Base-by-base conservation (phyloP, 2,329 filamentous ascomycete species). In the Graphilbum ipis-grandicollis region DNA sequence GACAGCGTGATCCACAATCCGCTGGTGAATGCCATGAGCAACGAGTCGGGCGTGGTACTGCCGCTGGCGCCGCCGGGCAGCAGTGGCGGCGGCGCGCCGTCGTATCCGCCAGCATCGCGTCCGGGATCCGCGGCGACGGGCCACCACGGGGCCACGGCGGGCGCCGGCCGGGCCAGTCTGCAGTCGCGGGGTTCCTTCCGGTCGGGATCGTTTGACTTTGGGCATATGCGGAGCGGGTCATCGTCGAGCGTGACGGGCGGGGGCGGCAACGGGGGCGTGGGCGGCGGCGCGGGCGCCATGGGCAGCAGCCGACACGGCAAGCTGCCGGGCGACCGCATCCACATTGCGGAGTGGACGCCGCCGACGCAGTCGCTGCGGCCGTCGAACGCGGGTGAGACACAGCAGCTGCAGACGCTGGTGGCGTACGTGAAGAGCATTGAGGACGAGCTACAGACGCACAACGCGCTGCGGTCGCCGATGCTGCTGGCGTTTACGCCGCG, bases 331-430 rank as follows among this genome's bases (percentile, higher is more conserved):
- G 90, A 98, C 55, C 77, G 77, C 40, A 74, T 86, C 31, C 67
- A 75, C 43, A 83, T 98, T 43, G 74, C 79, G 8, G 85, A 93
- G 34, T 98, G 90, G 90, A 65, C 70, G 22, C 84, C 88, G 7
- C 90, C 90, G 0, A 75, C 80, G 31, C 86, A 93, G 56, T 92
- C 81, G 50, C 81, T 94, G 74, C 79, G 88, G 45, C 75, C 85
- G 1, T 88, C 81, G 50, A 78, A 72, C 40, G 57, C 86, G 34
- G 61, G 73, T 41, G 90, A 96, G 54, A 60, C 71, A 2, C 84
- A 93, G 47, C 90, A 98, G 56, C 66, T 93, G 22, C 67, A 68
- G 41, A 75, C 75, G 1, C 63, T 98, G 36, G 65, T 70, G 40
- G 63, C 68, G 2, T 98, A 98, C 49, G 85, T 96, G 31, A 71